Base-by-base conservation (phyloP, 2,329 filamentous ascomycete genomes). In the Neophaeococcomyces mojaviensis region DNA sequence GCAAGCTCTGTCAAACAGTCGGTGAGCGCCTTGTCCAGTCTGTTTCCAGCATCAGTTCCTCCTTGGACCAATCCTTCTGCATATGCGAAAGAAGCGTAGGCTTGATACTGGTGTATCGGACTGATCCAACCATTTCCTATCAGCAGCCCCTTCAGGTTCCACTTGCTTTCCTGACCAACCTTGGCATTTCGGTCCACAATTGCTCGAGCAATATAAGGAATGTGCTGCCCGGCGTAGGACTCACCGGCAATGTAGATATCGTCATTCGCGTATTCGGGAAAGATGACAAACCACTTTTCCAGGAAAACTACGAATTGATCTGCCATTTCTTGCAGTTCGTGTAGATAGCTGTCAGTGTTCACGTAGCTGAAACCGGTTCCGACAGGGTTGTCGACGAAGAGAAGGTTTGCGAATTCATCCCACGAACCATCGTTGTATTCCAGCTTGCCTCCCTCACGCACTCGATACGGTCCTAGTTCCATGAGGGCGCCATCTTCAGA, bases 101-200 rank as follows among this genome's bases (percentile, higher is more conserved):
- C 75, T 24, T 84, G 81, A 64, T 97, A 98, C 63, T 99, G 92
- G 39, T 96, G 86, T 6, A 72, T 71, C 1, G 90, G 89, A 2
- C 89, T 86, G 44, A 98, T 90, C 92, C 94, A 99, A 32, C 90
- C 92, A 62, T 98, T 99, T 45, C 94, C 94, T 50, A 99, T 97
- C 30, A 98, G 64, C 16, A 98, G 71, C 7, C 90, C 92, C 55
- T 82, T 77, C 22, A 99, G 68, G 41, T 84, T 83, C 92, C 90
- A 98, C 20, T 67, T 64, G 33, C 69, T 62, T 44, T 69, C 66
- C 4, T 68, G 53, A 28, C 48, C 66, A 12, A 67, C 64, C n/a
- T 70, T 69, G 59, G 84, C 83, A 69, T 98, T 98, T 50, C 88
- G 86, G 39, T 88, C 82, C 48, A 96, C 73, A 46, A 98, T 94